A percentile compares a stretch with the other conserved stretches of the same genome.
These are phyloP conservation scores for Mycocentrospora acerina DNA, from an alignment of 2,329 filamentous ascomycete genomes.

Conservation along the genomic window DNA sequence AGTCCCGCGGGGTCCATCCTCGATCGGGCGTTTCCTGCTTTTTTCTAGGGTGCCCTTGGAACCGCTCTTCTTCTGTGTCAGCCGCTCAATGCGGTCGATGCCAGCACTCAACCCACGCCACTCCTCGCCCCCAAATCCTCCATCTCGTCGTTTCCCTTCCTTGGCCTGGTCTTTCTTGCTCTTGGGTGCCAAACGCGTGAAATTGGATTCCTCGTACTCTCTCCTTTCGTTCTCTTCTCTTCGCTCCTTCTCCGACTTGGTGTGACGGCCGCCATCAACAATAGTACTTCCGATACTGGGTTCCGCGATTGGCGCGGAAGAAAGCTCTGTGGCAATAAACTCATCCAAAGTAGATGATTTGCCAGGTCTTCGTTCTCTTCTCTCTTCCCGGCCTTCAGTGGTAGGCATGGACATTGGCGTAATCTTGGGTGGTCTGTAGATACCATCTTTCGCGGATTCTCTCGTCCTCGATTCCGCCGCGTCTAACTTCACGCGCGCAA, in stretches of 20 bases:
- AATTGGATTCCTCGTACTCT: conserved; percentile 91
- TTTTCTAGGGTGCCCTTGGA: conserved; percentile 66
- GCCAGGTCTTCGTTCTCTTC: conserved; percentile 61
- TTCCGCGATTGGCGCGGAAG: conserved; percentile 75
- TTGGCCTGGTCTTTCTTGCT: conserved; percentile 83
- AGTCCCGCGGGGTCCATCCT: conserved; percentile 71
- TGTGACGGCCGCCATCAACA: conserved; percentile 71
- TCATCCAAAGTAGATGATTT: conserved; percentile 89
- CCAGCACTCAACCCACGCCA: conserved; percentile 85
- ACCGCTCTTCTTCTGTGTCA: conserved; percentile 70
- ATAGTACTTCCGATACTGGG: conserved; percentile 94
- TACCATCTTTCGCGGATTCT: conserved; percentile 57
- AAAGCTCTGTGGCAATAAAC: conserved; percentile 84
- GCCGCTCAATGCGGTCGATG: conserved; percentile 78
- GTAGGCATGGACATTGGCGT: conserved; percentile 83
- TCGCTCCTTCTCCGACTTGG: conserved; percentile 75
- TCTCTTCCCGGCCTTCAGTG: conserved; percentile 61
- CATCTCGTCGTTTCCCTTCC: conserved; percentile 50
- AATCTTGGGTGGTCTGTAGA: conserved; percentile 88
- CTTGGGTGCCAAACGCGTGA: conserved; percentile 79
- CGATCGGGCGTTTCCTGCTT: conserved; percentile 76
- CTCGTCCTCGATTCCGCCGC: conserved; percentile 19
- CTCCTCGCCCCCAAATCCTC: conserved; percentile 86
- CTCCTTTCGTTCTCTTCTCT: conserved; percentile 75
- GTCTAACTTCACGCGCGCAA: conserved; percentile 33